These are phyloP conservation scores for Ceratobasidium sp. DNA, from an alignment of 1,284 basidiomycete species.

Conservation along the genomic window DNA sequence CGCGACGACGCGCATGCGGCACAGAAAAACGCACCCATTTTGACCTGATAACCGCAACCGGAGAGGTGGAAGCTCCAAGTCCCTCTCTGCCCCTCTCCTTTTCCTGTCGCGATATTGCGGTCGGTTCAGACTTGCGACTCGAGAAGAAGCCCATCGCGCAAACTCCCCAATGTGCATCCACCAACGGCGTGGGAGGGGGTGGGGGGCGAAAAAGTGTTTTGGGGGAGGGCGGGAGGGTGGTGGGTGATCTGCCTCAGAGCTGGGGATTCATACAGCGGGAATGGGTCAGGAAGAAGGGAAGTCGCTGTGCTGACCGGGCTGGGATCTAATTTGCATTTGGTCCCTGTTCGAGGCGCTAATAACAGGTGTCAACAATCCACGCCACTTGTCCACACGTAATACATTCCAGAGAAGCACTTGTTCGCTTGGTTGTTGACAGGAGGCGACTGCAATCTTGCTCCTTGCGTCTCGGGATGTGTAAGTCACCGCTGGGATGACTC, in stretches of 20 bases:
- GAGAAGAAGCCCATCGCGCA: constrained; percentile 42
- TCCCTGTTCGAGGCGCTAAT: constrained; percentile 18
- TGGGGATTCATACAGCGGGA: background rate
- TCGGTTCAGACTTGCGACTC: constrained; percentile 35
- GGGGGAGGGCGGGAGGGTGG: background rate
- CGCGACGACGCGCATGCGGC: background rate
- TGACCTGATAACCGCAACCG: constrained; percentile 35
- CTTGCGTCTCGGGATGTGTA: too few relatives aligned
- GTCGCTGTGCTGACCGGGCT: constrained; percentile 19
- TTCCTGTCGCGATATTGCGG: constrained; percentile 19
- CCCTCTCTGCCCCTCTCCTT: constrained; percentile 18
- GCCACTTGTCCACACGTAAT: too few relatives aligned
- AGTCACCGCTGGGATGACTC: too few relatives aligned
- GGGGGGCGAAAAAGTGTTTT: background rate
- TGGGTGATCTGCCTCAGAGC: constrained; percentile 1
- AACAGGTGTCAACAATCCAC: background rate
- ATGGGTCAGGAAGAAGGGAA: background rate
- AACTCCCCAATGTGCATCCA: background rate
- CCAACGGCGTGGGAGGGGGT: background rate
- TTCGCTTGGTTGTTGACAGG: too few relatives aligned
- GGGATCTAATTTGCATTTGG: constrained; percentile 13
- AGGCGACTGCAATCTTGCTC: too few relatives aligned
- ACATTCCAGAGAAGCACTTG: too few relatives aligned
- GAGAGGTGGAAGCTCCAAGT: background rate
- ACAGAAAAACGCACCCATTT: constrained; percentile 34